Conservation (phyloP, 2,329 filamentous ascomycete species). For the Microcera coccophila region DNA sequence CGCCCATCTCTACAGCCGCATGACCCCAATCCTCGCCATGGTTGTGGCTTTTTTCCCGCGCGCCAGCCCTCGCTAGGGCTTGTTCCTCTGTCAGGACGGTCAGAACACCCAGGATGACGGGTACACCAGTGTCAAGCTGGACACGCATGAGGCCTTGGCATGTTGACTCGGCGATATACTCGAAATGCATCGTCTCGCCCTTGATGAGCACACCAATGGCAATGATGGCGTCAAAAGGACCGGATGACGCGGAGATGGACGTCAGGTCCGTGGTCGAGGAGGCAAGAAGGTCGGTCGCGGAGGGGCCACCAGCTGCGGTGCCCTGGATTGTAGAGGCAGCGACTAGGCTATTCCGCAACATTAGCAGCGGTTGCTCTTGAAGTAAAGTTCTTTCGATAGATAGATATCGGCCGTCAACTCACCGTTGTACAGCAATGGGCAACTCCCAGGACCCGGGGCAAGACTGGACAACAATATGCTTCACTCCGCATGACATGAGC, state of each 20-base stretch:
- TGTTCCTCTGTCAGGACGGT: slow-evolving; percentile 88
- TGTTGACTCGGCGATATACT: slow-evolving; percentile 92
- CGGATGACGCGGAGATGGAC: slow-evolving; percentile 41
- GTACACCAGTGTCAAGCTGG: slow-evolving; percentile 82
- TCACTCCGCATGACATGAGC: slow-evolving; percentile 74
- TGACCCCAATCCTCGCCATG: slow-evolving; percentile 96
- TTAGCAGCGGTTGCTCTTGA: slow-evolving; percentile 13
- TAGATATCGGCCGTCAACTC: too few relatives aligned
- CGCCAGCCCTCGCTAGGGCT: slow-evolving; percentile 76
- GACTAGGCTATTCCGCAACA: slow-evolving; percentile 59
- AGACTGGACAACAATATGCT: slow-evolving; percentile 83
- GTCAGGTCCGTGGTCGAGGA: slow-evolving; percentile 65
- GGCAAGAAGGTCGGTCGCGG: slow-evolving; percentile 74
- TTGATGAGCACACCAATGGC: slow-evolving; percentile 97
- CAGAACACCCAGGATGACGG: slow-evolving; percentile 87
- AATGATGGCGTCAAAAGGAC: slow-evolving; percentile 88
- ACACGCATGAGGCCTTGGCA: slow-evolving; percentile 92
- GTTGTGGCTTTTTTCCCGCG: slow-evolving; percentile 69
- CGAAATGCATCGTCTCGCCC: slow-evolving; percentile 98
- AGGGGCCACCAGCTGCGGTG: slow-evolving; percentile 55
- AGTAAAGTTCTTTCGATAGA: too few relatives aligned
- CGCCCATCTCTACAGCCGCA: slow-evolving; percentile 89
- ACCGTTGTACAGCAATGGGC: slow-evolving; percentile 85
- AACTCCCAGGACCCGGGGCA: slow-evolving; percentile 95
- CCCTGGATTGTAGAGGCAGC: slow-evolving; percentile 83